Base-by-base conservation (phyloP, 331 rosid species). In the Dryas integrifolia region DNA sequence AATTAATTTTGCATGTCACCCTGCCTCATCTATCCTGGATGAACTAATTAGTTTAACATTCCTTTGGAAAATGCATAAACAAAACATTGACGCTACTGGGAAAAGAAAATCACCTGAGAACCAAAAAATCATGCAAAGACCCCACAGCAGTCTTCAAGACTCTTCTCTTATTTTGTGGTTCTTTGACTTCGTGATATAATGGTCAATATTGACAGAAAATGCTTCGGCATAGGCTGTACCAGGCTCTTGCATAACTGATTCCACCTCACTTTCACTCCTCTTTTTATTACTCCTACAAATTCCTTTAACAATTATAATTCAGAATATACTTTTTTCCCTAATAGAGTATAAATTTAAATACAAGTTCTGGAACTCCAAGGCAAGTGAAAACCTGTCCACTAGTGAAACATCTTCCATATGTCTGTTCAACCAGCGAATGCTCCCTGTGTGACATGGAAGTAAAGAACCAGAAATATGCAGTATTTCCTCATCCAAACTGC, bases 401-500 rank as follows among this genome's bases (percentile, higher is more conserved):
- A 58, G 57, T 71, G 86, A 58, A 79, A 26, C 79, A 49, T 69
- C 89, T 73, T 84, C 81, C 60, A 49, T 62, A 71, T 84, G 78
- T 74, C 74, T 87, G 61, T 81, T 88, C 80, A 95, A 78, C 92
- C 97, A 91, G 57, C 60, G 72, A 70, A 89, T 78, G 88, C 77
- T 83, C 75, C 99, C 97, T 5, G 99, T 89, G 77, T 82, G 74
- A 58, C 82, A 79, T 16, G 92, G 92, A 79, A 62, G 52, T 56
- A 95, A 79, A 72, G 97, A 95, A 69, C 96, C 99, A 76, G 75
- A 79, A 35, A 89, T 65, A 58, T 88, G 95, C 58, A 89, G 86
- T 69, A 83, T 85, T 73, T 88, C 97, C 82, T 85, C 96, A 49
- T 90, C 92, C 77, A 92, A 81, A 84, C 99, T 95, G 93, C 86